Conservation (phyloP, 139 green algal species). For the Haematococcus sp. region DNA sequence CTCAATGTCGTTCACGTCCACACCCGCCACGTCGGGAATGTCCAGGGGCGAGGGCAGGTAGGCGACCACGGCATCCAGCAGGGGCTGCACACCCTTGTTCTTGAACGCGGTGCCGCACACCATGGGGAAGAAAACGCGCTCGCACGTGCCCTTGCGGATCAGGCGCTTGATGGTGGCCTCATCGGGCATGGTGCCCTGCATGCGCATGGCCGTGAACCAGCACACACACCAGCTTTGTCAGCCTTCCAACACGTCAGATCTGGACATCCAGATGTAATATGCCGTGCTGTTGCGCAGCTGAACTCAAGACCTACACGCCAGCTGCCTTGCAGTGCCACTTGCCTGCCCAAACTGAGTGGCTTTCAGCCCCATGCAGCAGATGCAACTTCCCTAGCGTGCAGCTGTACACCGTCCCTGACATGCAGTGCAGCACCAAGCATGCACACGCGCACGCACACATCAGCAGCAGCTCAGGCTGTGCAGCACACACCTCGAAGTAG, state of each 20-base stretch:
- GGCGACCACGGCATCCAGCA: slow-evolving; percentile 94
- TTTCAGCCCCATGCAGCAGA: too few species aligned
- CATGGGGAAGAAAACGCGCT: slow-evolving; percentile 86
- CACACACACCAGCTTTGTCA: too few species aligned
- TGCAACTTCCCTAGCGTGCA: too few species aligned
- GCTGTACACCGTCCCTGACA: too few species aligned
- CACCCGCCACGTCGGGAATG: slow-evolving; percentile 46
- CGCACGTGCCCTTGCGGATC: slow-evolving; percentile 92
- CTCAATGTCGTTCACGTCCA: slow-evolving; percentile 67
- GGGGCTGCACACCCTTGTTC: slow-evolving; percentile 99
- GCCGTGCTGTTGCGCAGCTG: too few species aligned
- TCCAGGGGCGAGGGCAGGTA: slow-evolving; percentile 96
- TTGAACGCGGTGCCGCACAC: slow-evolving; percentile 98
- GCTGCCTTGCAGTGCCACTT: too few species aligned
- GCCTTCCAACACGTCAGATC: neutral
- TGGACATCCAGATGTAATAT: neutral
- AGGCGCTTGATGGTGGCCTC: slow-evolving; percentile 76
- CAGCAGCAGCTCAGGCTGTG: too few species aligned
- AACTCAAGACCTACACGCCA: too few species aligned
- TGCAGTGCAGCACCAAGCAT: too few species aligned
- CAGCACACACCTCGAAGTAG: slow-evolving; percentile 66
- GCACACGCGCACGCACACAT: too few species aligned
- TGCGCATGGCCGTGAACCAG: neutral
- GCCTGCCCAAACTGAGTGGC: too few species aligned
- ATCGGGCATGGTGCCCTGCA: slow-evolving; percentile 83